A percentile compares a stretch with the other conserved stretches of the same genome.
Evolutionary conservation across 139 green algal species (phyloP).

Genomic region (Auxenochlorella pyrenoidosa): DNA sequence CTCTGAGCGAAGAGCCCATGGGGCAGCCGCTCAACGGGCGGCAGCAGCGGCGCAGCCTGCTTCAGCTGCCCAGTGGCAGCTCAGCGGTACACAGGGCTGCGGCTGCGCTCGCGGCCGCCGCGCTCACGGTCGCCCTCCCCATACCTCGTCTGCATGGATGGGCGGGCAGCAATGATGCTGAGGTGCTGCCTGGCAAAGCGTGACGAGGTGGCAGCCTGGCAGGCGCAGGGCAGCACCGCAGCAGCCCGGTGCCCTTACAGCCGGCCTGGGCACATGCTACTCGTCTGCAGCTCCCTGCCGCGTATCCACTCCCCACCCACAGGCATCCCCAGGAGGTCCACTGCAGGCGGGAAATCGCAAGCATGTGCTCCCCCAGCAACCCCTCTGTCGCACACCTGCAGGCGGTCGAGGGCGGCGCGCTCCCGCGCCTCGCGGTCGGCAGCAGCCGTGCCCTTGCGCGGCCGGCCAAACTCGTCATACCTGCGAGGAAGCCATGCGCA

Average conservation of each 20-base stretch:
- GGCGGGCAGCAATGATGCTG: neutral
- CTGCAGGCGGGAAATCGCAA: too few species aligned
- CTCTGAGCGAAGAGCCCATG: too few species aligned
- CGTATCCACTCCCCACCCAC: too few species aligned
- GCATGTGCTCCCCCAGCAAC: too few species aligned
- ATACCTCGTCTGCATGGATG: neutral
- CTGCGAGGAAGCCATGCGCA: slow-evolving; percentile 33
- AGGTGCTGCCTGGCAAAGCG: neutral
- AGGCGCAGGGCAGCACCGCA: too few species aligned
- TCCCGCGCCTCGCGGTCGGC: slow-evolving; percentile 71
- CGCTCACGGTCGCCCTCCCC: neutral
- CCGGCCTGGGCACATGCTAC: too few species aligned
- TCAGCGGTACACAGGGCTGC: slow-evolving; percentile 25
- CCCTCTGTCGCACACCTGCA: slow-evolving; percentile 34
- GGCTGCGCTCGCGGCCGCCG: slow-evolving; percentile 23
- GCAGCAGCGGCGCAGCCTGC: neutral
- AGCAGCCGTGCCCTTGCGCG: slow-evolving; percentile 61
- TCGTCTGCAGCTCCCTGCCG: neutral
- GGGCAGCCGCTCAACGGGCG: too few species aligned
- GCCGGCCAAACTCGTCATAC: slow-evolving; percentile 86
- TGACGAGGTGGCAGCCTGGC: neutral
- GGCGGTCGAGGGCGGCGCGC: slow-evolving; percentile 73
- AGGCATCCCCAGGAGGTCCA: too few species aligned
- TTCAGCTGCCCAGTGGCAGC: neutral
- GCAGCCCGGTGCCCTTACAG: too few species aligned